These are phyloP conservation scores for Actinidia polygama DNA, from an alignment of 179 eudicot genomes.

Conservation along the genomic window DNA sequence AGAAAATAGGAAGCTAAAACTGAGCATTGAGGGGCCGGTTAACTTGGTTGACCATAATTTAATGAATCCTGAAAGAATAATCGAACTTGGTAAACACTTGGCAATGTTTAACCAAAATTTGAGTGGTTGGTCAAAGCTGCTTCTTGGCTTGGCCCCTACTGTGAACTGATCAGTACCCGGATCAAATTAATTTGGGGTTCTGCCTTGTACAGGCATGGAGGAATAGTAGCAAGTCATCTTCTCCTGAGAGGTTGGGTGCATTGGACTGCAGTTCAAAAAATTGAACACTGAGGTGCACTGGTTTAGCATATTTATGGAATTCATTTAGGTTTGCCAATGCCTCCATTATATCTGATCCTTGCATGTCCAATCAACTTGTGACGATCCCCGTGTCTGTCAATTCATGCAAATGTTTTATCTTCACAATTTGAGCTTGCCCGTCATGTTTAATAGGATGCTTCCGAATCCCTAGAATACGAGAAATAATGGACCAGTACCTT, in stretches of 20 bases:
- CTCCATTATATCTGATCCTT: neutral
- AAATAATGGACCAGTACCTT: neutral
- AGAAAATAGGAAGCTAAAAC: neutral
- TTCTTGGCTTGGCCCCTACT: neutral
- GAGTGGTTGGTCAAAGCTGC: neutral
- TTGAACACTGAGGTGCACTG: neutral
- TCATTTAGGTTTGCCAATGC: neutral
- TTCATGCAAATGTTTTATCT: neutral
- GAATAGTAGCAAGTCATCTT: neutral
- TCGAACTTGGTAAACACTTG: neutral
- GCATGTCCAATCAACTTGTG: neutral
- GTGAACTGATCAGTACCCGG: neutral
- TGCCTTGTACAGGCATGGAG: neutral
- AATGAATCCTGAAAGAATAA: neutral
- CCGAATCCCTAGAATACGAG: neutral
- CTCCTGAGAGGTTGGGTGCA: neutral
- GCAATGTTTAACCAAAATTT: neutral
- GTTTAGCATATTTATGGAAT: neutral
- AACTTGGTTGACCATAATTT: constrained; percentile 1
- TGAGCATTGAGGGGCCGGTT: neutral
- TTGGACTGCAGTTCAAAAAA: neutral
- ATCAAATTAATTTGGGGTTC: neutral
- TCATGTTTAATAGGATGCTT: neutral
- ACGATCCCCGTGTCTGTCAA: neutral
- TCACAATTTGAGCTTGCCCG: neutral